Evolutionary conservation across 2,329 filamentous ascomycete species (phyloP).

Genomic region (Bipolaris gigantea): DNA sequence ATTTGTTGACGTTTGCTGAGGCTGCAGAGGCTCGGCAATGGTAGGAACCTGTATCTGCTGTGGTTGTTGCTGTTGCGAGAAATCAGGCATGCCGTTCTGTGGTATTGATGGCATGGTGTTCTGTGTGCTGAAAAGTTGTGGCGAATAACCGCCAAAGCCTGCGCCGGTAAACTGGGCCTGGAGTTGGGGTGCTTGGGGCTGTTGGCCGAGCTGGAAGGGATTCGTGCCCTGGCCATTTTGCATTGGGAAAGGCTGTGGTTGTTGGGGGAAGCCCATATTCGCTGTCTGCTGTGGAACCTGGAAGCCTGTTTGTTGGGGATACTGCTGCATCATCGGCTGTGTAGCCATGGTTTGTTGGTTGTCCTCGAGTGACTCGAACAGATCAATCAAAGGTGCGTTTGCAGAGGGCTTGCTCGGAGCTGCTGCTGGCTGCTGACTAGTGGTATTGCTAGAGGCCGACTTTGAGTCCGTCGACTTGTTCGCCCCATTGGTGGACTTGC

Average conservation of each 20-base stretch:
- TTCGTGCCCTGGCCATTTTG: slow-evolving; percentile 68
- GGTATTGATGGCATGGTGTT: slow-evolving; percentile 53
- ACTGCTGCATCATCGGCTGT: slow-evolving; percentile 40
- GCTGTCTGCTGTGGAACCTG: slow-evolving; percentile 49
- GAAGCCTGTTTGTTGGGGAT: slow-evolving; percentile 35
- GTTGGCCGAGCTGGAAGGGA: slow-evolving; percentile 80
- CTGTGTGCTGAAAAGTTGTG: slow-evolving; percentile 58
- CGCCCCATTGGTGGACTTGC: slow-evolving; percentile 44
- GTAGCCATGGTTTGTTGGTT: slow-evolving; percentile 43
- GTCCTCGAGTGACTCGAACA: slow-evolving; percentile 39
- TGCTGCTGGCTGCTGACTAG: slow-evolving; percentile 25
- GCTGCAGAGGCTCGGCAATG: slow-evolving; percentile 49
- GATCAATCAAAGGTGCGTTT: slow-evolving; percentile 39
- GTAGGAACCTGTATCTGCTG: slow-evolving; percentile 33
- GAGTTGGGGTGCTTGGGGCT: slow-evolving; percentile 56
- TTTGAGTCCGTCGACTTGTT: slow-evolving; percentile 45
- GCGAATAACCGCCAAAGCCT: slow-evolving; percentile 80
- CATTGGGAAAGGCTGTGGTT: slow-evolving; percentile 59
- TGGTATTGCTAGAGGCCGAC: slow-evolving; percentile 29
- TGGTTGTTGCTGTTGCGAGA: slow-evolving; percentile 43
- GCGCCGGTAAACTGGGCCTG: slow-evolving; percentile 67
- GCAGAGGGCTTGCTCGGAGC: slow-evolving; percentile 20
- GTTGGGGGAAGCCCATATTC: slow-evolving; percentile 32
- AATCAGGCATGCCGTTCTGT: slow-evolving; percentile 53
- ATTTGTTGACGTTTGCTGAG: slow-evolving; percentile 83